phyloP scores from a whole-genome alignment of 345 rosid genomes.

The Lepidium sativum region DNA sequence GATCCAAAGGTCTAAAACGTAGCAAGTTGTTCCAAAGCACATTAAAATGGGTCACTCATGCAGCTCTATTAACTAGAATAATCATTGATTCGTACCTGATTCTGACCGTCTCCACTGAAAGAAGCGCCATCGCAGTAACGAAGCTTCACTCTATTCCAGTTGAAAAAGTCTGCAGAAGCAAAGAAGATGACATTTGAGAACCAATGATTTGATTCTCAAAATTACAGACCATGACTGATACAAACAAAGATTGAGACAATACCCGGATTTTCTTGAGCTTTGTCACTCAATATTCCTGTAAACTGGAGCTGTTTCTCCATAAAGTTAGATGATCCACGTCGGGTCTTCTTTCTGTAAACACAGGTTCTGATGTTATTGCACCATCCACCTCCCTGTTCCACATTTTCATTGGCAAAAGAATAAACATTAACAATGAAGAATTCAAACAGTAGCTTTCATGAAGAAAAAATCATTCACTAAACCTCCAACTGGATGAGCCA shows the following conservation, averaged over 20 bases:
- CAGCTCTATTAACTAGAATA: neutral
- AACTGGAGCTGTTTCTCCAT: slow-evolving; percentile 70
- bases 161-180: slow-evolving; percentile 64
- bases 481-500: slow-evolving; percentile 98
- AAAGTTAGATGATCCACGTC: slow-evolving; percentile 71
- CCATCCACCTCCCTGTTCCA: slow-evolving; percentile 92
- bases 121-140: slow-evolving; percentile 98
- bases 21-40: neutral
- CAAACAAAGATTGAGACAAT: neutral
- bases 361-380: slow-evolving; percentile 52
- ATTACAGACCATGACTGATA: neutral
- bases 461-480: slow-evolving; percentile 1
- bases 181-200: neutral
- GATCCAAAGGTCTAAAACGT: neutral
- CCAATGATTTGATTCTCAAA: neutral
- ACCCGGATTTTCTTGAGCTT: slow-evolving; percentile 87
- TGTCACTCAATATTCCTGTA: slow-evolving; percentile 75
- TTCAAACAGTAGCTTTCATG: neutral
- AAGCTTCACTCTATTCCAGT: slow-evolving; percentile 90
- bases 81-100: slow-evolving; percentile 38
- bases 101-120: slow-evolving; percentile 65
- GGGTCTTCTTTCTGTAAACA: slow-evolving; percentile 61
- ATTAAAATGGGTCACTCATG: neutral
- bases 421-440: neutral
- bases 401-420: neutral